These are phyloP conservation scores for Fusarium sp. DNA, from an alignment of 2,329 filamentous ascomycete species.

Conservation along the genomic window DNA sequence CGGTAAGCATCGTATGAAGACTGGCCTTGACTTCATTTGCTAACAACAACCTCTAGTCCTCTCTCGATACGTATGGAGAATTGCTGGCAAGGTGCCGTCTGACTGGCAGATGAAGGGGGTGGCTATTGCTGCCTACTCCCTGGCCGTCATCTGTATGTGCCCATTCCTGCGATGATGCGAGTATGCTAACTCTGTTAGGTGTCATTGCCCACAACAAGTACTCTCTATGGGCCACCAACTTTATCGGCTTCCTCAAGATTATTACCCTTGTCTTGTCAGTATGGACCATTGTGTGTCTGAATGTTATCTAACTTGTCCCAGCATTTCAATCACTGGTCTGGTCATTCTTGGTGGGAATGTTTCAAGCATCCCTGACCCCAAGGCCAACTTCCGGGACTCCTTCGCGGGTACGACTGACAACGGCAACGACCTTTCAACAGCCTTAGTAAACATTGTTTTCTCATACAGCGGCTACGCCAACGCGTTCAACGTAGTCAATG, in stretches of 20 bases:
- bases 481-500: slow-evolving; percentile 72
- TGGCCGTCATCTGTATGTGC: slow-evolving; percentile 65
- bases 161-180: no score
- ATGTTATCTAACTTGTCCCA: background rate
- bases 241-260: slow-evolving; percentile 70
- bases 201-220: slow-evolving; percentile 67
- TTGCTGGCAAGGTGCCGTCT: slow-evolving; percentile 61
- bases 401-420: slow-evolving; percentile 52
- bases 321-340: slow-evolving; percentile 68
- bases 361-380: slow-evolving; percentile 46
- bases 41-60: slow-evolving; percentile 55
- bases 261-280: slow-evolving; percentile 67
- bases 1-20: slow-evolving; percentile 4
- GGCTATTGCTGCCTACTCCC: slow-evolving; percentile 72
- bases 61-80: slow-evolving; percentile 72
- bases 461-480: slow-evolving; percentile 70
- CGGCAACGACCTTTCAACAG: slow-evolving; percentile 55
- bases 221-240: slow-evolving; percentile 67
- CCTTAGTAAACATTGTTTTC: slow-evolving; percentile 69
- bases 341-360: slow-evolving; percentile 65
- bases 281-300: rapidly evolving
- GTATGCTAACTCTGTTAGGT: slow-evolving; percentile 32
- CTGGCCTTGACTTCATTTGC: no score
- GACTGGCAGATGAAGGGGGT: slow-evolving; percentile 77
- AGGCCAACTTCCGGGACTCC: slow-evolving; percentile 51